Evolutionary conservation across 1,139 yeast genomes (phyloP).

Genomic region (Taiozyma sp.): DNA sequence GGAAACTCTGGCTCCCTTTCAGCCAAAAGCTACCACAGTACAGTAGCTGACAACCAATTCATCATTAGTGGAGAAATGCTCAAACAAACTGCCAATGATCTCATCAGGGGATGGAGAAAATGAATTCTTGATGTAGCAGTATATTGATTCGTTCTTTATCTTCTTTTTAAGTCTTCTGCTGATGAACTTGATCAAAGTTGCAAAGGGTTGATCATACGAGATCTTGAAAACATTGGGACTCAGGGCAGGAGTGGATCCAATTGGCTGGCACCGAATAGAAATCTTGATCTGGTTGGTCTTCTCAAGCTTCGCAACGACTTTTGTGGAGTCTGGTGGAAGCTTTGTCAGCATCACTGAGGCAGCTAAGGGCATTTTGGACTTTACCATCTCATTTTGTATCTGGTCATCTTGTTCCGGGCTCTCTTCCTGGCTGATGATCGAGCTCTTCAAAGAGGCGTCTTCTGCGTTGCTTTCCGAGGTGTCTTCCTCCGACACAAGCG

Average conservation of each 20-base stretch:
- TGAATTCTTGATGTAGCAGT: conserved; percentile 52
- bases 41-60: conserved; percentile 55
- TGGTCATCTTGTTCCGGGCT: background rate
- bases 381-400: conserved; percentile 16
- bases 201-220: conserved; percentile 41
- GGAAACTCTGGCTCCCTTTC: conserved; percentile 1
- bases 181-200: conserved; percentile 42
- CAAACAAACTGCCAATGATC: conserved; percentile 41
- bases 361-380: conserved; percentile 15
- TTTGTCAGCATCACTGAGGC: conserved; percentile 18
- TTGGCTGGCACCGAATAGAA: conserved; percentile 44
- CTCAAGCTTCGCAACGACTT: conserved; percentile 5
- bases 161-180: conserved; percentile 35
- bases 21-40: conserved; percentile 55
- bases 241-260: conserved; percentile 52
- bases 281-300: conserved; percentile 10
- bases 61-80: conserved; percentile 40
- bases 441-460: conserved; percentile 6
- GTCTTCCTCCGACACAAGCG: conserved; percentile 27
- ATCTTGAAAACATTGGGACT: conserved; percentile 47
- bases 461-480: conserved; percentile 13
- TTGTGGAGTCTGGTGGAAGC: conserved; percentile 14
- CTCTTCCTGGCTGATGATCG: background rate
- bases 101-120: conserved; percentile 62
- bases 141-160: conserved; percentile 14